Percentiles rank a stretch among this genome's conserved stretches.
Conservation (phyloP, 2,329 filamentous ascomycete genomes). For the Raffaelea deltoideospora region DNA sequence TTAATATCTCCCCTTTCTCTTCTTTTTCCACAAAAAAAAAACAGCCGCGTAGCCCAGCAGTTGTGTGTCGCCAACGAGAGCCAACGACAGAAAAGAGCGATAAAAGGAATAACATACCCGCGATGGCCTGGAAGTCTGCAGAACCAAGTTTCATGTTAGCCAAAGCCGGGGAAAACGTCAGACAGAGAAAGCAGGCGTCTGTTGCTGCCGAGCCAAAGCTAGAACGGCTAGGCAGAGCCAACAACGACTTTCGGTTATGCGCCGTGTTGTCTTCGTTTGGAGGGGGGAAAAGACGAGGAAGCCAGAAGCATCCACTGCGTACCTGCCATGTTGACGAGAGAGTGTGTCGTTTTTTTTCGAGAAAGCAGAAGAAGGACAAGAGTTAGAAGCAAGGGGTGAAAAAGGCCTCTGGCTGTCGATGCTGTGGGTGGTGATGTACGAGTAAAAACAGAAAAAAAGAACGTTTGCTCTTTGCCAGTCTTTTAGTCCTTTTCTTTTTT, state of each 20-base stretch:
- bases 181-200: neutral
- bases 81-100: neutral
- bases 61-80: neutral
- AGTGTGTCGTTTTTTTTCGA: neutral
- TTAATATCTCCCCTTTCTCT: neutral
- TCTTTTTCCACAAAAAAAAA: neutral
- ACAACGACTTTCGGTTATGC: no score
- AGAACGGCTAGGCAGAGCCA: no score
- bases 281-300: neutral
- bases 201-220: neutral
- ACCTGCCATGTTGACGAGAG: neutral
- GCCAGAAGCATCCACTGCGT: neutral
- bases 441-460: neutral
- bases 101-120: constrained; percentile 1
- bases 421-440: no score
- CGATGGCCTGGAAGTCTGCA: constrained; percentile 6
- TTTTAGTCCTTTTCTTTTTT: neutral
- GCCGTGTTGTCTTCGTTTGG: no score
- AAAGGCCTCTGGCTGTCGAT: no score
- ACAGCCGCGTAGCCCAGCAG: no score
- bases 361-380: neutral
- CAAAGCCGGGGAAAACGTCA: no score
- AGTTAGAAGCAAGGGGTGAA: neutral
- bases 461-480: neutral
- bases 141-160: neutral